A percentile compares a stretch with the other conserved stretches of the same genome.
phyloP scores from a whole-genome alignment of 2,329 filamentous ascomycete genomes.

The Cryphonectria naterciae region DNA sequence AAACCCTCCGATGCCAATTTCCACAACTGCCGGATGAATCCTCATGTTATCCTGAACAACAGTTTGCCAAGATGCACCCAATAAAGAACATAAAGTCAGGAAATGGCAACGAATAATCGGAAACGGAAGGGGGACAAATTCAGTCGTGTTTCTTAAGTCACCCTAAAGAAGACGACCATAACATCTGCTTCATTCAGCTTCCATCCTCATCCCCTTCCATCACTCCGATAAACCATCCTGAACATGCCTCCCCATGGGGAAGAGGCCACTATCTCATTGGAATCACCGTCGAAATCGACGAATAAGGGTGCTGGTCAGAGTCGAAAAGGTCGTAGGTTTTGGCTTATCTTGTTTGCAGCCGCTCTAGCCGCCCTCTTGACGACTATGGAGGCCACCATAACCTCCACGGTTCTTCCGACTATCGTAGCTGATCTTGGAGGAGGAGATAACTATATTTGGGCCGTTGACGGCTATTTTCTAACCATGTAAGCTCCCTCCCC shows the following conservation, averaged over 20 bases:
- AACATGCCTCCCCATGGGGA: background rate
- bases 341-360: background rate
- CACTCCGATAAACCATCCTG: background rate
- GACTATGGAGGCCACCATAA: slow-evolving; percentile 35
- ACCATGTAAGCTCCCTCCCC: slow-evolving; percentile 32
- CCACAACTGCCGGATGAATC: no score
- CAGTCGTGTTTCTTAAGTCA: no score
- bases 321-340: background rate
- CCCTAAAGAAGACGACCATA: no score
- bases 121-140: no score
- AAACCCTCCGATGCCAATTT: no score
- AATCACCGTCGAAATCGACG: no score
- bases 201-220: background rate
- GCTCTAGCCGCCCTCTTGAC: slow-evolving; percentile 25
- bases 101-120: no score
- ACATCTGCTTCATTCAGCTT: background rate
- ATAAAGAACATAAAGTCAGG: no score
- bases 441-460: slow-evolving; percentile 34
- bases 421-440: slow-evolving; percentile 33
- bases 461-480: slow-evolving; percentile 34
- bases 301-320: background rate
- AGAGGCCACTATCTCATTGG: background rate
- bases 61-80: no score
- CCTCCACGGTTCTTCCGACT: slow-evolving; percentile 34
- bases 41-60: no score